Evolutionary conservation across 1,284 basidiomycete species (phyloP).

Genomic region (Fomitiporia mediterranea): DNA sequence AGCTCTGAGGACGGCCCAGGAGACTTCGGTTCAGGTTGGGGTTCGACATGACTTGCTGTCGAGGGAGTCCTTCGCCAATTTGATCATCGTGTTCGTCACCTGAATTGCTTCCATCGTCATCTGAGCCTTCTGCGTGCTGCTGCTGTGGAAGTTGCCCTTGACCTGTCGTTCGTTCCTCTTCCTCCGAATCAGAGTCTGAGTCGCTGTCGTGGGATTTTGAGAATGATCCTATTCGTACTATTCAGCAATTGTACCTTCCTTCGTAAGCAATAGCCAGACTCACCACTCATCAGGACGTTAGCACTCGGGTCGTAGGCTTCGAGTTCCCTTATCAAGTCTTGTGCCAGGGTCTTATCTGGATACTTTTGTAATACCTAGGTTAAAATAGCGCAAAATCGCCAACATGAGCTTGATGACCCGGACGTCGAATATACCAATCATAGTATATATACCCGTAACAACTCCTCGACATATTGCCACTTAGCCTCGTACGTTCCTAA

Average conservation of each 20-base stretch:
- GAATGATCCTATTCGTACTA: slow-evolving; percentile 37
- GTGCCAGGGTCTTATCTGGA: slow-evolving; percentile 75
- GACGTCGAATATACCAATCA: no score
- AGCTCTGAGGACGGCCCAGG: slow-evolving; percentile 61
- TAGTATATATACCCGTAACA: slow-evolving; percentile 62
- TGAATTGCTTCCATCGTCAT: slow-evolving; percentile 36
- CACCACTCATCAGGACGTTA: slow-evolving; percentile 55
- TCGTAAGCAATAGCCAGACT: slow-evolving; percentile 25
- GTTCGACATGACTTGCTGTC: slow-evolving; percentile 21
- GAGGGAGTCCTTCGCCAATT: slow-evolving; percentile 25
- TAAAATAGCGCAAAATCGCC: neutral
- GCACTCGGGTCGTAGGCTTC: slow-evolving; percentile 55
- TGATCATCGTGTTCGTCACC: slow-evolving; percentile 45
- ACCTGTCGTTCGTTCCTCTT: neutral
- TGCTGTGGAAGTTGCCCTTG: slow-evolving; percentile 14
- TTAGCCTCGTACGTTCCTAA: slow-evolving; percentile 79
- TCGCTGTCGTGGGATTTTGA: slow-evolving; percentile 49
- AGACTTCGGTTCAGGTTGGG: slow-evolving; percentile 32
- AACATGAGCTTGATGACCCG: no score
- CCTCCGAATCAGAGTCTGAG: slow-evolving; percentile 52
- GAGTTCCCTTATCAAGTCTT: slow-evolving; percentile 76
- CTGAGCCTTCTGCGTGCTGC: slow-evolving; percentile 12
- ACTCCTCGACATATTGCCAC: slow-evolving; percentile 83
- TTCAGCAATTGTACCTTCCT: neutral
- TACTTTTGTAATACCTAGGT: slow-evolving; percentile 75